phyloP scores from a whole-genome alignment of 1,139 yeast genomes.

The Geotrichum restrictum region DNA sequence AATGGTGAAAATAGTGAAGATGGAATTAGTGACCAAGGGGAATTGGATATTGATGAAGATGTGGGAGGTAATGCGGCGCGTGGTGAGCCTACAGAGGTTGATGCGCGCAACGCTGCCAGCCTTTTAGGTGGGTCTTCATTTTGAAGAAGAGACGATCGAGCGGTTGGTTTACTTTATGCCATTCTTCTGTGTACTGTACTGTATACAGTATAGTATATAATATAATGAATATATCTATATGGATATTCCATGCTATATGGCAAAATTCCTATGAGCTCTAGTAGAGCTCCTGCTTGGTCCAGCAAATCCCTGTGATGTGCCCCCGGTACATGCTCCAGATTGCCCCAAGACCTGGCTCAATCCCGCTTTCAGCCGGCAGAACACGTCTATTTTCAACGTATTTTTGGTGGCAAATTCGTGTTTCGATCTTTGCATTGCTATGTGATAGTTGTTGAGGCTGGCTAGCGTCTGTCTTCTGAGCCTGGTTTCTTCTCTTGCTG shows the following conservation, averaged over 20 bases:
- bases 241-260: too few species aligned
- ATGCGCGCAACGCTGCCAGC: slow-evolving; percentile 79
- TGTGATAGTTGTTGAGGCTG: neutral
- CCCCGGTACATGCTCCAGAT: neutral
- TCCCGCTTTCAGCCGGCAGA: neutral
- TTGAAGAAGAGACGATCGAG: slow-evolving; percentile 30
- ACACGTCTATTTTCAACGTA: neutral
- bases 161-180: neutral
- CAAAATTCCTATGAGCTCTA: neutral
- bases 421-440: neutral
- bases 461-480: too few species aligned
- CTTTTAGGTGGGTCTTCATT: slow-evolving; percentile 74
- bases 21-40: neutral
- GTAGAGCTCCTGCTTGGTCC: neutral
- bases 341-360: neutral
- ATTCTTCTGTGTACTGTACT: neutral
- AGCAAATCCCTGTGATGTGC: neutral
- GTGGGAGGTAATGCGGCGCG: slow-evolving; percentile 28
- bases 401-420: neutral
- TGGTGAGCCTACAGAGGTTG: slow-evolving; percentile 45
- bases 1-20: slow-evolving; percentile 31
- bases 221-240: too few species aligned
- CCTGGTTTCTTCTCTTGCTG: too few species aligned
- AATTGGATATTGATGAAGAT: slow-evolving; percentile 23
- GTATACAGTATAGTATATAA: neutral